Conservation (phyloP, 2,329 filamentous ascomycete species). For the Juglanconis juglandina region DNA sequence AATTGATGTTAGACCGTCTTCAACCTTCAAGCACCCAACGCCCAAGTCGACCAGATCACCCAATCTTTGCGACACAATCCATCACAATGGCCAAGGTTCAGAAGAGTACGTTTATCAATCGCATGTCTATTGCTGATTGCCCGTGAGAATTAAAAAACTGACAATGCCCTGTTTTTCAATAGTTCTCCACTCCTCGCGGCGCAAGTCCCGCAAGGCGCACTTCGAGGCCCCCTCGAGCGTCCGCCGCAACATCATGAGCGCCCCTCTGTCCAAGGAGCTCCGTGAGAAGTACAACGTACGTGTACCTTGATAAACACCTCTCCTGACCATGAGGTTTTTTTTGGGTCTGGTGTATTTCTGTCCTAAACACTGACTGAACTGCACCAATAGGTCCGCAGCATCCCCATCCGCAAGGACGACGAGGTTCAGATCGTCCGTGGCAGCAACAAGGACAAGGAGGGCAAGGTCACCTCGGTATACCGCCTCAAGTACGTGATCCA, state of each 20-base stretch:
- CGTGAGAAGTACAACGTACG: conserved; percentile 98
- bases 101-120: conserved; percentile 30
- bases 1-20: neutral
- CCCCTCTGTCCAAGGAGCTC: conserved; percentile 92
- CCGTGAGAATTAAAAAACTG: conserved; percentile 16
- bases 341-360: neutral
- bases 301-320: conserved; percentile 14
- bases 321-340: too few relatives aligned
- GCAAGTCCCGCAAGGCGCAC: conserved; percentile 99
- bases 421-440: conserved; percentile 92
- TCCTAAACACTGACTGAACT: neutral
- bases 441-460: conserved; percentile 94
- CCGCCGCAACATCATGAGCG: conserved; percentile 96
- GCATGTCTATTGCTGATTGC: neutral
- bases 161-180: conserved; percentile 18
- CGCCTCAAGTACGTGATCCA: conserved; percentile 97
- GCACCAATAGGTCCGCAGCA: conserved; percentile 74
- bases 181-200: conserved; percentile 77
- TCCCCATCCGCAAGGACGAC: conserved; percentile 97
- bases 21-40: conserved; percentile 3
- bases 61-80: conserved; percentile 23
- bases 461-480: conserved; percentile 97
- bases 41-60: conserved; percentile 12
- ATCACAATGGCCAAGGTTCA: conserved; percentile 70
- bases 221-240: conserved; percentile 92